phyloP scores from a whole-genome alignment of 352 stramenopile genomes.

The Pythium apleroticum region DNA sequence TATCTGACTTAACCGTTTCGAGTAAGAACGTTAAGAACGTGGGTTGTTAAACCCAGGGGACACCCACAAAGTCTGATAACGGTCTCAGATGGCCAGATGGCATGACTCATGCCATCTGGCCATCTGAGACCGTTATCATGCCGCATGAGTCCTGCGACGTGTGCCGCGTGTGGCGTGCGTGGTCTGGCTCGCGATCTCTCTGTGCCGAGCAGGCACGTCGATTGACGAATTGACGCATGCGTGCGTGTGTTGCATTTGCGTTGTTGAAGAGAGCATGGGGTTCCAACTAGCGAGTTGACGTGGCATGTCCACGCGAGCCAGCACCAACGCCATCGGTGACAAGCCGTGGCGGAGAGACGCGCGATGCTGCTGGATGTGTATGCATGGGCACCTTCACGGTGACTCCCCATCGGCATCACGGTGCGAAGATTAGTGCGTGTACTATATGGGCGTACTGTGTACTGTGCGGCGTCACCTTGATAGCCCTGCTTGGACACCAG shows the following conservation, averaged over 20 bases:
- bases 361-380: too few relatives aligned
- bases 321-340: background rate
- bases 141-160: conserved; percentile 4
- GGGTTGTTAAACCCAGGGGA: background rate
- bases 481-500: too few relatives aligned
- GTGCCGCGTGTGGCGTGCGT: background rate
- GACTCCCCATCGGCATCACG: too few relatives aligned
- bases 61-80: background rate
- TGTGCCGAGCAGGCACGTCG: background rate
- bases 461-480: too few relatives aligned
- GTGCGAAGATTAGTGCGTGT: too few relatives aligned
- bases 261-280: background rate
- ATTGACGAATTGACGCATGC: background rate
- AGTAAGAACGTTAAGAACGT: background rate
- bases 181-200: background rate
- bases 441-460: too few relatives aligned
- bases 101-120: background rate
- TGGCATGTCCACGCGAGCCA: background rate
- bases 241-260: background rate
- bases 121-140: too few relatives aligned
- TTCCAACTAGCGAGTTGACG: background rate
- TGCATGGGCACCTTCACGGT: background rate
- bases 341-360: background rate
- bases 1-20: background rate
- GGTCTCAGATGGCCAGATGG: background rate